Evolutionary conservation across 371 early-diverging fungal species (phyloP).

Genomic region (Mucor velutinosus): DNA sequence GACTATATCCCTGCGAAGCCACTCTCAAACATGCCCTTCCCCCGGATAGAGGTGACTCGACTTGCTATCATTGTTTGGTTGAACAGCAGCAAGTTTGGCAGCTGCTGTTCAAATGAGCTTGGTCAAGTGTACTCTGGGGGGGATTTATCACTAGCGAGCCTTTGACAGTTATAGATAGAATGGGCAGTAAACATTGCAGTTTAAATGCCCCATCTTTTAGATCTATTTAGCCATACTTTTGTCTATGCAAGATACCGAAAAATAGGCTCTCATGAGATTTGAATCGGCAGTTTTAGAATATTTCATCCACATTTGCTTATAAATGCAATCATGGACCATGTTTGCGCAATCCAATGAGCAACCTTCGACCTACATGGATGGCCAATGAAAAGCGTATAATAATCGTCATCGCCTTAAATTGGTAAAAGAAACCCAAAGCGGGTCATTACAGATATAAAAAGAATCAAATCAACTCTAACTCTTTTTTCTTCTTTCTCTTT

Average conservation of each 20-base stretch:
- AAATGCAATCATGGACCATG: background rate
- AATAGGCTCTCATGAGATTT: background rate
- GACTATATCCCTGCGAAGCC: constrained; percentile 15
- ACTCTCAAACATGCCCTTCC: background rate
- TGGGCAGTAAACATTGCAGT: too few relatives aligned
- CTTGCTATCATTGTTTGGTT: background rate
- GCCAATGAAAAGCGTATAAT: constrained; percentile 12
- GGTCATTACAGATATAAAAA: background rate
- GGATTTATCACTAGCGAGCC: background rate
- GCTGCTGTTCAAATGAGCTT: background rate
- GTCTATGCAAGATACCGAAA: background rate
- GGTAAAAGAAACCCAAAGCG: background rate
- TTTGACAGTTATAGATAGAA: too few relatives aligned
- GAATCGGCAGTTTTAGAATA: background rate
- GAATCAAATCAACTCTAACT: background rate
- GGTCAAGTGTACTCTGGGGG: background rate
- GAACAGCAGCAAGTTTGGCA: background rate
- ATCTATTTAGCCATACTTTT: background rate
- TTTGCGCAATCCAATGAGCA: constrained; percentile 2
- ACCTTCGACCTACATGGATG: background rate
- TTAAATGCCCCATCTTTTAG: background rate
- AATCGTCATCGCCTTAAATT: constrained; percentile 24
- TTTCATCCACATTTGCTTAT: background rate
- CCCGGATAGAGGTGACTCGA: constrained; percentile 11
- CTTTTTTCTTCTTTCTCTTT: background rate